These are phyloP conservation scores for Entomortierella beljakovae DNA, from an alignment of 192 early-diverging fungal species.

Conservation along the genomic window DNA sequence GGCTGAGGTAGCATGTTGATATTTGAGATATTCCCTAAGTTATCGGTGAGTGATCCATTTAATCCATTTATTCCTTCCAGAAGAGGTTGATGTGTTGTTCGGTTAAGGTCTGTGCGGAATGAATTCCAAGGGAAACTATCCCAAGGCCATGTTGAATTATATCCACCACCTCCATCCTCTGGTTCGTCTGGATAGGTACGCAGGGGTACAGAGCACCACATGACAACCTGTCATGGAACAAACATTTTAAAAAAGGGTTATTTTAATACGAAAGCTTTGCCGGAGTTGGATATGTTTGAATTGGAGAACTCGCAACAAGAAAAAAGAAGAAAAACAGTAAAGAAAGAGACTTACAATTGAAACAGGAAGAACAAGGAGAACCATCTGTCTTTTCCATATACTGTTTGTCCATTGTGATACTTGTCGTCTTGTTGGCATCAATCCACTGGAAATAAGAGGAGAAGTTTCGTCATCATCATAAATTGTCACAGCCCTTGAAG, in stretches of 20 bases:
- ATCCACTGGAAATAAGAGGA: constrained; percentile 28
- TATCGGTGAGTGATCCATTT: not conserved
- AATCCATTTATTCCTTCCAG: constrained; percentile 3
- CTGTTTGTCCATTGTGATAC: constrained; percentile 52
- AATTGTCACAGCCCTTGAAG: constrained; percentile 52
- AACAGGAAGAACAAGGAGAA: constrained; percentile 45
- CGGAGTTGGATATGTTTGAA: not conserved
- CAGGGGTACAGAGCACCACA: constrained; percentile 49
- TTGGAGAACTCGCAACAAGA: not conserved
- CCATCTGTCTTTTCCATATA: constrained; percentile 51
- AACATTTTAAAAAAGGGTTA: not conserved
- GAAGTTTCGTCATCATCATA: constrained; percentile 51
- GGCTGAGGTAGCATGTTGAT: constrained; percentile 15
- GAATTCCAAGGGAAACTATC: constrained; percentile 30
- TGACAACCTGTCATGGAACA: constrained; percentile 30
- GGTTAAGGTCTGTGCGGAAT: constrained; percentile 1
- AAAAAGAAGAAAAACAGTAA: not conserved
- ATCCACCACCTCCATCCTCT: constrained; percentile 16
- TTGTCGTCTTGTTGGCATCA: constrained; percentile 47
- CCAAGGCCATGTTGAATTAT: constrained; percentile 39
- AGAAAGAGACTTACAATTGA: constrained; percentile 36
- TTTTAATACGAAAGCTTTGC: not conserved
- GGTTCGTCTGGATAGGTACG: constrained; percentile 40
- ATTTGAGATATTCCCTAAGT: not conserved
- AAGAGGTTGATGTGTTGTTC: not conserved